phyloP scores from a whole-genome alignment of 2,329 filamentous ascomycete species.

The Mycocentrospora acerina region DNA sequence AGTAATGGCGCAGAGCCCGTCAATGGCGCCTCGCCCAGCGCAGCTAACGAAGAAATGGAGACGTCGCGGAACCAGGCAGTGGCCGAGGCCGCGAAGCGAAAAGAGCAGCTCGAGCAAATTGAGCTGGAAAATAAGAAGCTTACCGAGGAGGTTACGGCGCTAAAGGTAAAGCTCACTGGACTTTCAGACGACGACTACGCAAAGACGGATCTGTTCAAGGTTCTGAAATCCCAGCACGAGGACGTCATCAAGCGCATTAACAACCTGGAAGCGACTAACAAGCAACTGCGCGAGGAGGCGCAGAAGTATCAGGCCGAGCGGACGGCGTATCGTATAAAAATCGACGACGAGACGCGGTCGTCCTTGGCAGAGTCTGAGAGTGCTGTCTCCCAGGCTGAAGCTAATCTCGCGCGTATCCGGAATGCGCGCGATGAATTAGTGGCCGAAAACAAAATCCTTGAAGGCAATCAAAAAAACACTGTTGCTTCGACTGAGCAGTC shows the following conservation, averaged over 20 bases:
- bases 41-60: slow-evolving; percentile 67
- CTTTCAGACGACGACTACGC: slow-evolving; percentile 92
- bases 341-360: slow-evolving; percentile 77
- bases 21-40: slow-evolving; percentile 61
- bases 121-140: slow-evolving; percentile 75
- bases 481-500: slow-evolving; percentile 69
- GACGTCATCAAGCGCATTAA: slow-evolving; percentile 92
- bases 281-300: slow-evolving; percentile 79
- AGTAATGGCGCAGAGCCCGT: slow-evolving; percentile 55
- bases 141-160: slow-evolving; percentile 75
- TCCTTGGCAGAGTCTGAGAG: slow-evolving; percentile 77
- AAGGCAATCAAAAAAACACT: slow-evolving; percentile 76
- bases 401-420: slow-evolving; percentile 82
- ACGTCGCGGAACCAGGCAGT: slow-evolving; percentile 75
- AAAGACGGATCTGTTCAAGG: slow-evolving; percentile 90
- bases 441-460: slow-evolving; percentile 78
- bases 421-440: slow-evolving; percentile 81
- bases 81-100: slow-evolving; percentile 77
- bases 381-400: slow-evolving; percentile 76
- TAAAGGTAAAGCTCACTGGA: slow-evolving; percentile 67
- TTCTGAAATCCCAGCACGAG: slow-evolving; percentile 85
- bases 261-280: slow-evolving; percentile 84
- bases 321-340: slow-evolving; percentile 74
- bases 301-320: slow-evolving; percentile 84
- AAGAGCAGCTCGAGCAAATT: slow-evolving; percentile 80